Evolutionary conservation across 306 rosid species (phyloP), one percentile per base, ranked within the genome.

Genomic region (Casuarina glauca): DNA sequence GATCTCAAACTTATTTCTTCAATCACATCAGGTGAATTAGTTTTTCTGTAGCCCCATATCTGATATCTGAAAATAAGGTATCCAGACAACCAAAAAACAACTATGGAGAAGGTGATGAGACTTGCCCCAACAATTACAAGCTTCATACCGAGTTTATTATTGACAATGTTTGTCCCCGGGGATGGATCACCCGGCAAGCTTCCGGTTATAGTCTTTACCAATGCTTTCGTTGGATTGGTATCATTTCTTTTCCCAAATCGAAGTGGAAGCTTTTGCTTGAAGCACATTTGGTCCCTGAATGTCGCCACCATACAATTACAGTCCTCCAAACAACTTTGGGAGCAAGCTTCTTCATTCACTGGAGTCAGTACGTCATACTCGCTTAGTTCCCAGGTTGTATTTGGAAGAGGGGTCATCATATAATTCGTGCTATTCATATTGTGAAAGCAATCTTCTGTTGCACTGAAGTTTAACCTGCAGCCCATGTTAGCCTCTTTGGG

Each of bases 1-100:
- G 60, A 50, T 15, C n/a, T 36, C 75, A 71, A 35, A 15, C 9
- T 50, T 35, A 71, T 48, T 71, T 71, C 75, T 71, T 49, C 43
- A 51, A 71, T 8, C 26, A 50, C 13, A 50, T 71, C 55, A 2
- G 75, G 42, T 41, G 70, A 26, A 6, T n/a, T 17, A 48, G n/a
- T 42, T 45, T 71, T 15, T 43, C 46, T 71, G 3, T 35, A 20
- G 60, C 75, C 26, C 42, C 75, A 46, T 9, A 32, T 4, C 75
- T 7, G 75, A 32, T 51, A 9, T 49, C 2, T 26, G 42, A 32
- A 50, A 48, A 71, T 3, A 7, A 71, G 13, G 36, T 71, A 71
- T 15, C 45, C 44, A 4, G 43, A 51, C 4, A 41, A 41, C 26
- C 39, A 32, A 36, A 50, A 71, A 35, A 49, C 10, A 50, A 35